Base-by-base conservation (phyloP, 441 rosid species). In the Populus tomentosa region DNA sequence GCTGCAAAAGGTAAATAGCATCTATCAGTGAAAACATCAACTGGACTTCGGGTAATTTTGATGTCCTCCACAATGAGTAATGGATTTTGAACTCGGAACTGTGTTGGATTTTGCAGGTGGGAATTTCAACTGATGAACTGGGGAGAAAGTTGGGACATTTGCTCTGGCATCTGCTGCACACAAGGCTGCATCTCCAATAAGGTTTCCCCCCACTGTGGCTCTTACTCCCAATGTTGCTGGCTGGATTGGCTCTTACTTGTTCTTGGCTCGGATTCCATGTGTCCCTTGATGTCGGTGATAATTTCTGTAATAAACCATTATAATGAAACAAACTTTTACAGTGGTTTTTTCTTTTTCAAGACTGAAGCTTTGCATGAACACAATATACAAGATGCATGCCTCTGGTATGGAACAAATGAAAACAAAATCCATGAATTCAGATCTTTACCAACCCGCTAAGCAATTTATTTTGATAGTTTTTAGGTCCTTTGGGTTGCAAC, bases 111-210 rank as follows among this genome's bases (percentile, higher is more conserved):
- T 79, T 33, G 53, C 85, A 93, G 98, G 92, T 93, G 79, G 99
- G 99, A 74, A 90, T 95, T 71, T 67, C 96, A 53, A 67, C 84
- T 6, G 85, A 88, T 81, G 96, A 7, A 81, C 96, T 0, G 96
- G 96, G 3, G 94, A 89, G 88, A 93, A 88, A 80, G 95, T 95
- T 0, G 97, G 99, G 7, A 88, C 96, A 9, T 88, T 93, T 83
- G 97, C 96, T 38, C 73, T 95, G 82, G 98, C 99, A 0, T 89
- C 92, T 62, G 98, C 97, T 18, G 98, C 99, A 1, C 99, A 95
- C 74, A 95, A 95, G 83, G 99, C 98, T 46, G 98, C 98, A 7
- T 95, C 99, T 20, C 99, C 96, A 0, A 91, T 93, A 7, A 87
- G 97, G 88, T 93, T 93, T 82, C 95, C 98, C 0, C 98, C 98